A percentile compares a stretch with the other conserved stretches of the same genome.
Conservation (phyloP, 495 filamentous ascomycete genomes). For the Terfezia claveryi region DNA sequence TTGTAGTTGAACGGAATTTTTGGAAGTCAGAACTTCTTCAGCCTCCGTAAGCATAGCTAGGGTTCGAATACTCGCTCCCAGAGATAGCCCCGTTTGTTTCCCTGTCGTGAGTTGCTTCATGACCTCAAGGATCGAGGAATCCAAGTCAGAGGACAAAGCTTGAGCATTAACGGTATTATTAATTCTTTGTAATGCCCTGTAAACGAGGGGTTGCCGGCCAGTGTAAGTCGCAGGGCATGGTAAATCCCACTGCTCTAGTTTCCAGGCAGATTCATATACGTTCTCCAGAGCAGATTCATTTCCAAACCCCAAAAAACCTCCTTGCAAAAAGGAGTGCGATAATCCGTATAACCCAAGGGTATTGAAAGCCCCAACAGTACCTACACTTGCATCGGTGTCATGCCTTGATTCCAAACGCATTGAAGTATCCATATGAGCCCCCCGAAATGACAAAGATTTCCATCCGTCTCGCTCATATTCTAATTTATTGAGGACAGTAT, state of each 20-base stretch:
- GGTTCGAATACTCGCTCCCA: constrained; percentile 43
- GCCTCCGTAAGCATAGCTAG: constrained; percentile 63
- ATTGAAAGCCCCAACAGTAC: constrained; percentile 39
- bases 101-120: constrained; percentile 34
- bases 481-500: constrained; percentile 56
- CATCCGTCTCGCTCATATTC: constrained; percentile 76
- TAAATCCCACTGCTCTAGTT: constrained; percentile 83
- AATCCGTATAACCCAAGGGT: constrained; percentile 48
- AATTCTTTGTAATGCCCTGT: constrained; percentile 57
- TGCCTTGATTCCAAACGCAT: constrained; percentile 26
- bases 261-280: constrained; percentile 60
- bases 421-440: constrained; percentile 76
- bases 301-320: constrained; percentile 29
- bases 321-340: constrained; percentile 45
- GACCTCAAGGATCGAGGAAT: constrained; percentile 40
- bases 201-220: constrained; percentile 46
- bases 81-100: constrained; percentile 28
- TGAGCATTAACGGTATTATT: constrained; percentile 38
- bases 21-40: constrained; percentile 46
- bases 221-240: constrained; percentile 40
- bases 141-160: constrained; percentile 30
- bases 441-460: constrained; percentile 75
- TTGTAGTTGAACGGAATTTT: constrained; percentile 36
- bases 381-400: constrained; percentile 20
- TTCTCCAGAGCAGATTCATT: constrained; percentile 37